These are phyloP conservation scores for Fomitiporia mediterranea DNA, from an alignment of 1,284 basidiomycete genomes.

Conservation along the genomic window DNA sequence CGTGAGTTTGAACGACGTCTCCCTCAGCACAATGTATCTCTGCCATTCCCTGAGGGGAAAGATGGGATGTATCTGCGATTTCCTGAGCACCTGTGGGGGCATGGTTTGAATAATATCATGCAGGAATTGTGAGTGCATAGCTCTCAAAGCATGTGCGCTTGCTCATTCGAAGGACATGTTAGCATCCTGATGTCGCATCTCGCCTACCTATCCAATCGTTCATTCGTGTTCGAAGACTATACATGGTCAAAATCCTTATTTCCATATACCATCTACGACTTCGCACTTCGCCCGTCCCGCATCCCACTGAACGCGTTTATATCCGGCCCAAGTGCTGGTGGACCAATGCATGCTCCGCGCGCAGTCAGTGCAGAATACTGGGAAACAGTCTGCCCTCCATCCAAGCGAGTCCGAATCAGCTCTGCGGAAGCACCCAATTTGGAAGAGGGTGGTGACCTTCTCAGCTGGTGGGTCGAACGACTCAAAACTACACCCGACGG, in stretches of 20 bases:
- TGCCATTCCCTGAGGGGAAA: constrained; percentile 22
- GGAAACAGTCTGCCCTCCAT: constrained; percentile 34
- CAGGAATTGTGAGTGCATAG: constrained; percentile 36
- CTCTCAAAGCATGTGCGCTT: constrained; percentile 31
- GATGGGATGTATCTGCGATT: constrained; percentile 20
- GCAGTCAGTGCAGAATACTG: constrained; percentile 35
- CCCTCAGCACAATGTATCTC: constrained; percentile 22
- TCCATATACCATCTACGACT: constrained; percentile 29
- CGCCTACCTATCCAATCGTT: constrained; percentile 25
- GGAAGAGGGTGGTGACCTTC: constrained; percentile 25
- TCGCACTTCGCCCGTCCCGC: constrained; percentile 22
- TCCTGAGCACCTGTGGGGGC: constrained; percentile 21
- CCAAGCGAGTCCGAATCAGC: constrained; percentile 26
- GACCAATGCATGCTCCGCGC: constrained; percentile 32
- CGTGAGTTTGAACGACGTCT: constrained; percentile 24
- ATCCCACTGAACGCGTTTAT: constrained; percentile 26
- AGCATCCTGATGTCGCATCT: constrained; percentile 22
- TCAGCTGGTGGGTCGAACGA: constrained; percentile 34
- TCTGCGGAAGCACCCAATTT: constrained; percentile 21
- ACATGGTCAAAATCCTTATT: constrained; percentile 29
- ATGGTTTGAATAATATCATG: constrained; percentile 32
- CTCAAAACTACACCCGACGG: constrained; percentile 31
- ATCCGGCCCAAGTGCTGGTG: constrained; percentile 38
- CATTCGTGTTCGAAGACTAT: constrained; percentile 27
- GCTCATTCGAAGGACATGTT: constrained; percentile 10